Evolutionary conservation across 345 rosid species (phyloP).

Genomic region (Murraya paniculata): DNA sequence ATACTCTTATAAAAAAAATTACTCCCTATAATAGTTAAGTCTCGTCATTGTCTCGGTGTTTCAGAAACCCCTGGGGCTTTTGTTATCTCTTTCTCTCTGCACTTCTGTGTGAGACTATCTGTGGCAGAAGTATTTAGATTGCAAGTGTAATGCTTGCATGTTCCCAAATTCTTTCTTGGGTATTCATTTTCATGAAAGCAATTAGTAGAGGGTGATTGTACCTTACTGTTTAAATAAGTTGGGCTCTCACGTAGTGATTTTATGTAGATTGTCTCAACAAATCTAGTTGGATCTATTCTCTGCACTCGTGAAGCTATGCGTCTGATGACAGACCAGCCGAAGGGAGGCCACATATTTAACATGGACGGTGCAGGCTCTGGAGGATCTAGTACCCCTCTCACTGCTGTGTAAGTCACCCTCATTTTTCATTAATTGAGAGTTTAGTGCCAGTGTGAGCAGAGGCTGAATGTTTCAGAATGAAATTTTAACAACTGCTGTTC

Average conservation of each 20-base stretch:
- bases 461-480: not conserved
- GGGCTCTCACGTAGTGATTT: conserved; percentile 1
- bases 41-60: not conserved
- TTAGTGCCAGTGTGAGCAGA: not conserved
- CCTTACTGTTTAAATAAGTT: not conserved
- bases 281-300: conserved; percentile 86
- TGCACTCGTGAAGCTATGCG: conserved; percentile 92
- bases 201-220: not conserved
- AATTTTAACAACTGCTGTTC: not conserved
- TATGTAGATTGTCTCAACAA: conserved; percentile 89
- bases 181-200: not conserved
- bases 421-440: not conserved
- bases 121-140: not conserved
- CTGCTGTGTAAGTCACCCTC: conserved; percentile 71
- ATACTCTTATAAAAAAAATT: not conserved
- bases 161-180: not conserved
- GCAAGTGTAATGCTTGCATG: not conserved
- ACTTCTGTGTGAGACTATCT: not conserved
- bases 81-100: not conserved
- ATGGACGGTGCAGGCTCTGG: conserved; percentile 99
- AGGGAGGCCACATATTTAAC: conserved; percentile 88
- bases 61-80: not conserved
- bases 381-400: conserved; percentile 95
- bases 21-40: not conserved
- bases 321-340: conserved; percentile 63